Percentiles rank a stretch among this genome's conserved stretches.
phyloP scores from a whole-genome alignment of 345 rosid genomes.

The Noccaea caerulescens region DNA sequence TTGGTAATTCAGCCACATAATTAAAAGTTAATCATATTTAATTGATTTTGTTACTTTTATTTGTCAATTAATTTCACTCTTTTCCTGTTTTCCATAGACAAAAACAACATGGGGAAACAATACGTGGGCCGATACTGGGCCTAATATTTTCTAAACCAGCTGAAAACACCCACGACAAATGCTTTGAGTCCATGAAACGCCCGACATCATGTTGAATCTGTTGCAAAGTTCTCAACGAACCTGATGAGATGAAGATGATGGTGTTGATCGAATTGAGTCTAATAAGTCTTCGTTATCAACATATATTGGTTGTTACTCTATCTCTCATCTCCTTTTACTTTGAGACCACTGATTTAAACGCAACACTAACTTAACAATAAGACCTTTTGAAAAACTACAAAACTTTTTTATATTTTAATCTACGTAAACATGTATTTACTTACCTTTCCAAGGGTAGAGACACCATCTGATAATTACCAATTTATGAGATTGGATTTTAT shows the following conservation, averaged over 20 bases:
- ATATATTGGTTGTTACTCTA: constrained; percentile 23
- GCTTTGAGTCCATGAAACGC: constrained; percentile 6
- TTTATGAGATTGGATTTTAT: constrained; percentile 34
- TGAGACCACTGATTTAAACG: constrained; percentile 22
- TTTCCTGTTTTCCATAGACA: too few relatives aligned
- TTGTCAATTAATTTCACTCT: too few relatives aligned
- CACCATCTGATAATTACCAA: constrained; percentile 35
- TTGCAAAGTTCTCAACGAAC: not conserved
- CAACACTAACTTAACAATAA: constrained; percentile 34
- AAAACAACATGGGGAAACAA: not conserved
- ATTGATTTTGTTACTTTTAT: too few relatives aligned
- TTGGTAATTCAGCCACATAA: not conserved
- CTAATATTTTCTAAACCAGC: not conserved
- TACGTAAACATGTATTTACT: constrained; percentile 15
- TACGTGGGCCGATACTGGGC: constrained; percentile 8
- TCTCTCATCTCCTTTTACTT: constrained; percentile 8
- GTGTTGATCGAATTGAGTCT: not conserved
- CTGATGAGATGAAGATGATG: not conserved
- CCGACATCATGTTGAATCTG: not conserved
- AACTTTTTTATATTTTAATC: not conserved
- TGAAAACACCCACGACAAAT: not conserved
- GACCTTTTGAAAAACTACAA: not conserved
- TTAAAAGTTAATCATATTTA: too few relatives aligned
- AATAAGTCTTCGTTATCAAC: constrained; percentile 3
- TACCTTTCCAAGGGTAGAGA: not conserved